phyloP scores from a whole-genome alignment of 208 protist species.

The Histomonas meleagridis region DNA sequence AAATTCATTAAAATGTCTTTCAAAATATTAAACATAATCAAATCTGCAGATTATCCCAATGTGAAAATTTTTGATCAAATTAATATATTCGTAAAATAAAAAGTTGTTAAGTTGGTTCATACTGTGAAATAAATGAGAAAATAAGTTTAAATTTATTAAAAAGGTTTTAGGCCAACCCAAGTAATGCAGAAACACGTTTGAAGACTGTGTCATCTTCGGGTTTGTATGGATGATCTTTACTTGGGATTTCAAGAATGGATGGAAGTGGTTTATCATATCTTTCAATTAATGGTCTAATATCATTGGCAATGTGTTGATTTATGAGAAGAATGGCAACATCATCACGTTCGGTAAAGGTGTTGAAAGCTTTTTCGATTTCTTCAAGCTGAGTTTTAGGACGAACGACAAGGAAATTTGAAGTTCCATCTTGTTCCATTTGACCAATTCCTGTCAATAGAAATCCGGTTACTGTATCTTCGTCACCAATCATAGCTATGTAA shows the following conservation, averaged over 20 bases:
- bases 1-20: not conserved
- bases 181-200: not conserved
- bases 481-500: constrained; percentile 27
- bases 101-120: too few species aligned
- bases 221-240: constrained; percentile 31
- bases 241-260: constrained; percentile 27
- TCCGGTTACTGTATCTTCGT: constrained; percentile 40
- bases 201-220: constrained; percentile 28
- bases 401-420: constrained; percentile 25
- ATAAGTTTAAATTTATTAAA: not conserved
- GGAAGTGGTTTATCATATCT: constrained; percentile 17
- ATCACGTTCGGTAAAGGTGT: constrained; percentile 12
- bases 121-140: too few species aligned
- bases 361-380: constrained; percentile 38
- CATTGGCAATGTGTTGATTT: constrained; percentile 29
- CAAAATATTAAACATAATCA: too few species aligned
- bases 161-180: not conserved
- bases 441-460: constrained; percentile 34
- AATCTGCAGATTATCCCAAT: too few species aligned
- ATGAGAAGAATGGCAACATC: constrained; percentile 31
- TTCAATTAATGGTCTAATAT: constrained; percentile 11
- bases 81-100: too few species aligned
- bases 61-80: too few species aligned
- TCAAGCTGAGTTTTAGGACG: not conserved
- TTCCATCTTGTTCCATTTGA: not conserved